Base-by-base conservation (phyloP, 345 rosid genomes). In the Hypericum androsaemum region DNA sequence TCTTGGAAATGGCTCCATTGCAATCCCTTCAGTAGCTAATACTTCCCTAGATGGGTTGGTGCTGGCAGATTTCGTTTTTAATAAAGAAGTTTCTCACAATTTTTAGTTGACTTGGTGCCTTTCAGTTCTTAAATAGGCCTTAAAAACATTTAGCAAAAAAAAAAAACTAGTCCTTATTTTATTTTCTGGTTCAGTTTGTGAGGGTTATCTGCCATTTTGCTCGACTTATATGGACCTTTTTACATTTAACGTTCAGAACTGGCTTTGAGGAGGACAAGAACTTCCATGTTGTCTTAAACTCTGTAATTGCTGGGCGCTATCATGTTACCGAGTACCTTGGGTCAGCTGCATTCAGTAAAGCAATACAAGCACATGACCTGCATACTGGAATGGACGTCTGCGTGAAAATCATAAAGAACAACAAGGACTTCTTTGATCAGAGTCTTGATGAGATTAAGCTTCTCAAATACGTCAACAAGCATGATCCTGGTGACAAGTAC, bases 181-280 rank as follows among this genome's bases (percentile, higher is more conserved):
- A 22, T 22, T 4, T 22, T 4, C 32, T 22, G 32, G 32, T 22
- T 22, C 32, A 22, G 32, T 22, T 22, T 22, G 32, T 22, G 32
- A 22, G 4, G 32, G 4, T 22, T 22, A 22, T 22, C 32, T 22
- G 32, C 32, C 32, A 22, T 22, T 22, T 22, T 22, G 32, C 32
- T 22, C 32, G 32, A 22, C 32, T 22, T 1, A 39, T 63, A n/a
- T n/a, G n/a, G 52, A 63, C 39, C 45, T 43, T 22, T 13, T 50
- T 58, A 41, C 41, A 63, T 59, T 59, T 55, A 43, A 58, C 60
- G 36, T 53, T 65, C 92, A 94, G 99, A 68, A 94, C 99, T 73
- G 99, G 99, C 64, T 94, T 94, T 66, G 97, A 94, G 80, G 99
- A 94, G 80, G 99, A 94, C 75, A 94, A 94, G 79, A 94, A 88